phyloP scores from a whole-genome alignment of 768 basidiomycete species.

The Suillus subalutaceus region DNA sequence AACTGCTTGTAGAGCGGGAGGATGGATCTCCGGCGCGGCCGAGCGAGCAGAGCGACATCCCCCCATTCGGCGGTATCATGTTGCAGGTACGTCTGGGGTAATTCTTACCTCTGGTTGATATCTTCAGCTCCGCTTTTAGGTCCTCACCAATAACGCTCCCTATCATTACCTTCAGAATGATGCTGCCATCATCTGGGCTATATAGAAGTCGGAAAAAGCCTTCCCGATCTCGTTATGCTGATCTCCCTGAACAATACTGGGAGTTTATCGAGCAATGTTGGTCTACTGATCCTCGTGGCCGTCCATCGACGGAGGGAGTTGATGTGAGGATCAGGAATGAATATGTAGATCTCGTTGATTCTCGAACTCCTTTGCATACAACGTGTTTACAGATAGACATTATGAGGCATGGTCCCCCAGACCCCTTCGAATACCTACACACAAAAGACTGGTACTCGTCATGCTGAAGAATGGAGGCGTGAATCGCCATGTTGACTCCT shows the following conservation, averaged over 20 bases:
- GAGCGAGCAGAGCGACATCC: slow-evolving; percentile 41
- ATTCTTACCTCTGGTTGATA: slow-evolving; percentile 28
- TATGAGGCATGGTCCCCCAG: no score
- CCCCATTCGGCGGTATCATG: slow-evolving; percentile 40
- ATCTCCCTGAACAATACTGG: neutral
- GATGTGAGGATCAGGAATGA: neutral
- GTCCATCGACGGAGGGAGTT: neutral
- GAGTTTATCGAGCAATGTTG: neutral
- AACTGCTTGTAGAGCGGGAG: slow-evolving; percentile 32
- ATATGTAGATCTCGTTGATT: neutral
- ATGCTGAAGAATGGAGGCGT: no score
- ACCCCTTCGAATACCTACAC: no score
- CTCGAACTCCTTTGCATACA: no score
- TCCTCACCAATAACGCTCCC: neutral
- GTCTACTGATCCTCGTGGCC: neutral
- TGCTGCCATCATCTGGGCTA: neutral
- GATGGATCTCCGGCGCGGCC: slow-evolving; percentile 10
- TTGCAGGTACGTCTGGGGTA: slow-evolving; percentile 23
- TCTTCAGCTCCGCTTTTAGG: neutral
- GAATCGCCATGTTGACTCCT: no score
- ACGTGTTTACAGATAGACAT: no score
- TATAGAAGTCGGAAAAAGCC: neutral
- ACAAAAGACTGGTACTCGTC: no score
- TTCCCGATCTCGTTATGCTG: neutral
- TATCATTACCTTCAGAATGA: neutral